Evolutionary conservation across 108 stramenopile species (phyloP).

Genomic region (Cyclotella choctawhatcheeana): DNA sequence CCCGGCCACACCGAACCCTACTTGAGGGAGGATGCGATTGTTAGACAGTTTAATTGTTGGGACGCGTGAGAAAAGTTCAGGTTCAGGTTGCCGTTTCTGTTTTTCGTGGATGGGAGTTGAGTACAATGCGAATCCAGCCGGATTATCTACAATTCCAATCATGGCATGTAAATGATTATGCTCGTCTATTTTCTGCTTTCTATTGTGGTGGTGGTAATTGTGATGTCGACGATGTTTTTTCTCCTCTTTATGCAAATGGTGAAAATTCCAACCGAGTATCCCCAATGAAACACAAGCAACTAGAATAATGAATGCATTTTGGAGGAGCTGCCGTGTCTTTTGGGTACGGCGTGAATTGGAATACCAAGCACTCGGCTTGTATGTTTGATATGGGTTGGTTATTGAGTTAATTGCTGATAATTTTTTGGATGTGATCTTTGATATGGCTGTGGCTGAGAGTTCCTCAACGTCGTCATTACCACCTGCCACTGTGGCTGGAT

Average conservation of each 20-base stretch:
- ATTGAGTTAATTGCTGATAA: slow-evolving; percentile 1
- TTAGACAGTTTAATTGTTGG: slow-evolving; percentile 37
- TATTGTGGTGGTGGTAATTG: slow-evolving; percentile 21
- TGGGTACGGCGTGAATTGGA: slow-evolving; percentile 21
- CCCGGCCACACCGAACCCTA: slow-evolving; percentile 44
- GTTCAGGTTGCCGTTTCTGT: slow-evolving; percentile 5
- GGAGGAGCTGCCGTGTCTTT: slow-evolving; percentile 16
- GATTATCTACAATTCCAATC: slow-evolving; percentile 41
- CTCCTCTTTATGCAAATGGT: background rate
- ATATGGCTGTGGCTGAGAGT: background rate
- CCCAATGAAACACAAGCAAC: slow-evolving; percentile 1
- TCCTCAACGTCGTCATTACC: background rate
- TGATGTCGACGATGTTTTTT: slow-evolving; percentile 31
- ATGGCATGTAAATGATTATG: slow-evolving; percentile 53
- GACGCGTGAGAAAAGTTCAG: slow-evolving; percentile 8
- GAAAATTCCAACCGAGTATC: slow-evolving; percentile 14
- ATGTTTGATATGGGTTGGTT: slow-evolving; percentile 27
- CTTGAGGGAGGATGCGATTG: slow-evolving; percentile 24
- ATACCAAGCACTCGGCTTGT: slow-evolving; percentile 46
- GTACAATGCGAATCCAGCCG: slow-evolving; percentile 39
- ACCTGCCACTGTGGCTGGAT: background rate
- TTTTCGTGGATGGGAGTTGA: slow-evolving; percentile 6
- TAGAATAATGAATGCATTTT: slow-evolving; percentile 8
- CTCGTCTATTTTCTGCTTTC: background rate
- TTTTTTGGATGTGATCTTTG: background rate